Evolutionary conservation across 208 protist genomes (phyloP).

Genomic region (Trypanosoma theileri): DNA sequence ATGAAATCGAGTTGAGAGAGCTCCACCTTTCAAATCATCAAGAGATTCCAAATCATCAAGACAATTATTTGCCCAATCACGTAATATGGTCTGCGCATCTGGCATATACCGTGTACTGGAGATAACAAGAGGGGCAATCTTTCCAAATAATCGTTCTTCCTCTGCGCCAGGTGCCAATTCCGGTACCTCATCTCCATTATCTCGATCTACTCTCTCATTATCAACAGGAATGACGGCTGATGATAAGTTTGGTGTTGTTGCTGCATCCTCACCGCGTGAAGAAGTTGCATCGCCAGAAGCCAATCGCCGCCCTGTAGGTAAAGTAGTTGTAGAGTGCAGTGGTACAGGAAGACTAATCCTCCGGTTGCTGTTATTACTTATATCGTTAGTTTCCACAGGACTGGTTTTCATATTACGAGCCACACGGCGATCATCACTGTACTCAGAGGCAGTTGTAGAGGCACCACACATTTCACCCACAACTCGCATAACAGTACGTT

Average conservation of each 20-base stretch:
- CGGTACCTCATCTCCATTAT: neutral
- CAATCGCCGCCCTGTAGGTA: no score
- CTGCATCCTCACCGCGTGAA: no score
- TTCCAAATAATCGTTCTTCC: conserved; percentile 78
- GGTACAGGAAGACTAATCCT: no score
- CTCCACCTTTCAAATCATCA: conserved; percentile 77
- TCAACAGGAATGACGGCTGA: neutral
- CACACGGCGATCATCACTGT: conserved; percentile 50
- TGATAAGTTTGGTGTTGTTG: neutral
- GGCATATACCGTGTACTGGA: conserved; percentile 61
- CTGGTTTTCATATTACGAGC: conserved; percentile 7
- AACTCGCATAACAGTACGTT: conserved; percentile 67
- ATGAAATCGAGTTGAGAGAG: conserved; percentile 62
- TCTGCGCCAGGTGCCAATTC: conserved; percentile 29
- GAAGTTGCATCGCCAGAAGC: no score
- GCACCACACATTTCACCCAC: conserved; percentile 69
- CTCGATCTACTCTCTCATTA: neutral
- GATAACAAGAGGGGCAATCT: conserved; percentile 81
- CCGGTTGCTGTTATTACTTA: neutral
- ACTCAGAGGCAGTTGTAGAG: conserved; percentile 61
- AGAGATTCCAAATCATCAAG: conserved; percentile 81
- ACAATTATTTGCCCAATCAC: conserved; percentile 87
- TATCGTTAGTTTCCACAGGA: no score
- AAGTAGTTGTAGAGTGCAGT: no score
- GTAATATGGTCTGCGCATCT: conserved; percentile 74